Evolutionary conservation across 2,329 filamentous ascomycete genomes (phyloP).

Genomic region (Pyricularia pennisetigena): DNA sequence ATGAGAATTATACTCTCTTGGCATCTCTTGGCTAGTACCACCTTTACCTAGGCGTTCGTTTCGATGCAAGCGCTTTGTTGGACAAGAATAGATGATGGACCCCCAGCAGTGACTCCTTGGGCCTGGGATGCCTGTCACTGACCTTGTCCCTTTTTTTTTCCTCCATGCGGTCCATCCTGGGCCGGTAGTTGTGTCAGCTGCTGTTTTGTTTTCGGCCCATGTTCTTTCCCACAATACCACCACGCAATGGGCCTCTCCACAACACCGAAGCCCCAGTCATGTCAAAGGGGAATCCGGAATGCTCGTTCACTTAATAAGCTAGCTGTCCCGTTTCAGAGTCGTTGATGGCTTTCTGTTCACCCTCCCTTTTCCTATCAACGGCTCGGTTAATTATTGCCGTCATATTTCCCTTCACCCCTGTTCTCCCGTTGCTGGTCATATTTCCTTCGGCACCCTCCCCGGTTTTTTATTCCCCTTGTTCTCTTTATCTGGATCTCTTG

Average conservation of each 20-base stretch:
- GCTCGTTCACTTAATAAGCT: slow-evolving; percentile 1
- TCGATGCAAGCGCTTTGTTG: not conserved
- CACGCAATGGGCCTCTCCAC: not conserved
- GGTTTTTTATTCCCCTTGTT: not conserved
- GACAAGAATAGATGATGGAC: not conserved
- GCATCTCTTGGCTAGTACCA: not conserved
- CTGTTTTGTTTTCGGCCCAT: slow-evolving; percentile 1
- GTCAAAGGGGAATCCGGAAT: not conserved
- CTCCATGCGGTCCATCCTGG: not conserved
- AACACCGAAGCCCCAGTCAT: not conserved
- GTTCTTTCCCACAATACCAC: not conserved
- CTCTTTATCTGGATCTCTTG: not conserved
- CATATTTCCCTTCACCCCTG: not conserved
- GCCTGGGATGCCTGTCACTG: not conserved
- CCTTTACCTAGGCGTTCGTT: not conserved
- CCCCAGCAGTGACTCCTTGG: not conserved
- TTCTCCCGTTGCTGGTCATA: not conserved
- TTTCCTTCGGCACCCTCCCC: not conserved
- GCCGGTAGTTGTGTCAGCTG: not conserved
- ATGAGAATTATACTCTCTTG: not conserved
- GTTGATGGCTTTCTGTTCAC: not conserved
- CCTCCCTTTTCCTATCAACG: not conserved
- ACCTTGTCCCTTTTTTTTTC: not conserved
- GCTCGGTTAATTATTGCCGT: not conserved
- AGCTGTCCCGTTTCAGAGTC: not conserved